phyloP scores from a whole-genome alignment of 352 stramenopile species.

The Phytophthora pluvialis region DNA sequence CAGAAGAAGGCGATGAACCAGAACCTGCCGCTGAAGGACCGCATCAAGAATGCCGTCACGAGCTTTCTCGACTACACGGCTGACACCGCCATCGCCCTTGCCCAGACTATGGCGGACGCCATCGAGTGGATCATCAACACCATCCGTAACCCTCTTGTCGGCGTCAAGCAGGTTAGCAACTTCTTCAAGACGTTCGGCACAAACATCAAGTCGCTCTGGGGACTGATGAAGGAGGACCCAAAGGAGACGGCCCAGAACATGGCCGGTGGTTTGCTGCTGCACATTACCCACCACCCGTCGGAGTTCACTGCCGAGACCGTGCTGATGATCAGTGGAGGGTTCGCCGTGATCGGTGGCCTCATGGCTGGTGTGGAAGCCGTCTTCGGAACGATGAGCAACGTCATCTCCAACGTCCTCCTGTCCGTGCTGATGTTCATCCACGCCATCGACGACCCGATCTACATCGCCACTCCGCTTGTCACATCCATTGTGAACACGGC shows the following conservation, averaged over 20 bases:
- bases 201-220: slow-evolving; percentile 27
- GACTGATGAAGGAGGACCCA: slow-evolving; percentile 22
- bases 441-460: slow-evolving; percentile 24
- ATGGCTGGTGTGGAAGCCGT: slow-evolving; percentile 23
- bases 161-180: slow-evolving; percentile 5
- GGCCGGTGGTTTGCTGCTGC: slow-evolving; percentile 1
- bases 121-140: slow-evolving; percentile 28
- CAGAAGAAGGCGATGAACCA: neutral
- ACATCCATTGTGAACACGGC: slow-evolving; percentile 28
- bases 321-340: slow-evolving; percentile 17
- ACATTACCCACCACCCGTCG: slow-evolving; percentile 9
- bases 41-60: slow-evolving; percentile 13
- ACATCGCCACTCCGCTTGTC: slow-evolving; percentile 20
- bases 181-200: slow-evolving; percentile 24
- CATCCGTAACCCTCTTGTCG: slow-evolving; percentile 18
- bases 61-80: slow-evolving; percentile 13
- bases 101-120: slow-evolving; percentile 12
- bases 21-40: slow-evolving; percentile 5
- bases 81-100: slow-evolving; percentile 12
- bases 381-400: slow-evolving; percentile 20
- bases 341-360: slow-evolving; percentile 20
- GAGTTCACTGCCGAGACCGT: slow-evolving; percentile 25
- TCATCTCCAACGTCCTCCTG: slow-evolving; percentile 15
- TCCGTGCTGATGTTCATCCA: slow-evolving; percentile 26
- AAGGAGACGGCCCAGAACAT: slow-evolving; percentile 21